Conservation (phyloP, 768 basidiomycete species). For the Tulasnella sp. region DNA sequence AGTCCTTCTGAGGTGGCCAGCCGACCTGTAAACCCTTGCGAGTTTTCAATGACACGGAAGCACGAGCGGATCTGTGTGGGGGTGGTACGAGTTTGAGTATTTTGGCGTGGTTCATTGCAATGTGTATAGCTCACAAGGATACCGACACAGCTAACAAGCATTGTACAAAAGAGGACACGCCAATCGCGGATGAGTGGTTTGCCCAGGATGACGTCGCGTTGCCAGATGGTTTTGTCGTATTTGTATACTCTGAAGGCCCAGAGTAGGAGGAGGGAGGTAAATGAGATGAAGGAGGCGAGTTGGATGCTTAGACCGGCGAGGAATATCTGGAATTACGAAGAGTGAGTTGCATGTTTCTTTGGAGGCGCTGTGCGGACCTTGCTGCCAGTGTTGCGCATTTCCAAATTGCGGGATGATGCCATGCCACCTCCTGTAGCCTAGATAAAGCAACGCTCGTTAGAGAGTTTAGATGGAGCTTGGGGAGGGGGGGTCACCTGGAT, state of each 20-base stretch:
- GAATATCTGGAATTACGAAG: slow-evolving; percentile 33
- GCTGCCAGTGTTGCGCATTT: slow-evolving; percentile 26
- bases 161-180: slow-evolving; percentile 40
- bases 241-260: slow-evolving; percentile 27
- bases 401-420: slow-evolving; percentile 31
- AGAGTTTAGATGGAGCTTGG: neutral
- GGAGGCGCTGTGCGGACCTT: slow-evolving; percentile 23
- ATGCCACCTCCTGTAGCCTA: slow-evolving; percentile 41
- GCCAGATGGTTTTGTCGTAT: slow-evolving; percentile 33
- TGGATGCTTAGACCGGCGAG: slow-evolving; percentile 46
- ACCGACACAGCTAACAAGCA: slow-evolving; percentile 46
- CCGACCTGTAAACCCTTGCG: slow-evolving; percentile 47
- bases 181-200: slow-evolving; percentile 44
- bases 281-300: slow-evolving; percentile 32
- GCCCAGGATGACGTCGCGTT: slow-evolving; percentile 24
- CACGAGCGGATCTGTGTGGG: slow-evolving; percentile 40
- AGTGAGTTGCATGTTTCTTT: neutral
- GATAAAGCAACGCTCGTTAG: neutral
- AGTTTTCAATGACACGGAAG: slow-evolving; percentile 46
- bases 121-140: slow-evolving; percentile 39
- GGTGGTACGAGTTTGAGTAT: neutral
- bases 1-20: slow-evolving; percentile 43
- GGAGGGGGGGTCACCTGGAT: slow-evolving; percentile 37
- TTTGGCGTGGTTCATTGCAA: neutral
- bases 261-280: slow-evolving; percentile 16